phyloP scores from a whole-genome alignment of 371 early-diverging fungal genomes.

The Rhizopus delemar region DNA sequence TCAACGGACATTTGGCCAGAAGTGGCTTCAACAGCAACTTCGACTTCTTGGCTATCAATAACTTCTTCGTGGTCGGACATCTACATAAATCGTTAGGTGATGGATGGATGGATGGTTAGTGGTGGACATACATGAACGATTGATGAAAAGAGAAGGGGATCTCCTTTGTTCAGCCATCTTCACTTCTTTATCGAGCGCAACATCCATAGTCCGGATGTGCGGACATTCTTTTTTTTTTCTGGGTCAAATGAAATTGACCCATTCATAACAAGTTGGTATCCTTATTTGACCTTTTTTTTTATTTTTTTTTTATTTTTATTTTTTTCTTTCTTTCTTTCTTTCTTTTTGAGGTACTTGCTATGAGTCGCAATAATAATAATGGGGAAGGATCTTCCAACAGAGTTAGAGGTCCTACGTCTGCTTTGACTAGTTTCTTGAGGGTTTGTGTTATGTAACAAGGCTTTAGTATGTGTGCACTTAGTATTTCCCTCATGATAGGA shows the following conservation, averaged over 20 bases:
- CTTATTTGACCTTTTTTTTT: not conserved
- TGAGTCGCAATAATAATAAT: constrained; percentile 6
- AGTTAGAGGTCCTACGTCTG: constrained; percentile 70
- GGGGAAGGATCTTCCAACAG: constrained; percentile 30
- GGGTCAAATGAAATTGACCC: constrained; percentile 5
- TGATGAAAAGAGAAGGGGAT: constrained; percentile 17
- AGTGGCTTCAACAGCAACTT: constrained; percentile 79
- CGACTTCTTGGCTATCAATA: constrained; percentile 69
- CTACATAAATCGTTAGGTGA: not conserved
- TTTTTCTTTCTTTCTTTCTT: not conserved
- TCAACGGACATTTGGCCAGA: constrained; percentile 86
- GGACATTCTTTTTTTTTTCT: not conserved
- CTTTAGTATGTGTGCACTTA: not conserved
- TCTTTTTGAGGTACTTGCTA: not conserved
- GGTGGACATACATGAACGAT: constrained; percentile 13
- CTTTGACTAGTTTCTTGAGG: constrained; percentile 67
- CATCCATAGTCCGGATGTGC: no score
- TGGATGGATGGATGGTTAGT: constrained; percentile 3
- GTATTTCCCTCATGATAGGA: constrained; percentile 39
- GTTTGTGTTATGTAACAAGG: constrained; percentile 19
- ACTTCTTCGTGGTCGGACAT: constrained; percentile 69
- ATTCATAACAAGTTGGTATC: not conserved
- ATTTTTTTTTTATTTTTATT: not conserved
- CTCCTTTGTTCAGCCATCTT: not conserved
- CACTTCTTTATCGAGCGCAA: not conserved